Conservation (phyloP, 441 rosid genomes). For the Jatropha podagrica region DNA sequence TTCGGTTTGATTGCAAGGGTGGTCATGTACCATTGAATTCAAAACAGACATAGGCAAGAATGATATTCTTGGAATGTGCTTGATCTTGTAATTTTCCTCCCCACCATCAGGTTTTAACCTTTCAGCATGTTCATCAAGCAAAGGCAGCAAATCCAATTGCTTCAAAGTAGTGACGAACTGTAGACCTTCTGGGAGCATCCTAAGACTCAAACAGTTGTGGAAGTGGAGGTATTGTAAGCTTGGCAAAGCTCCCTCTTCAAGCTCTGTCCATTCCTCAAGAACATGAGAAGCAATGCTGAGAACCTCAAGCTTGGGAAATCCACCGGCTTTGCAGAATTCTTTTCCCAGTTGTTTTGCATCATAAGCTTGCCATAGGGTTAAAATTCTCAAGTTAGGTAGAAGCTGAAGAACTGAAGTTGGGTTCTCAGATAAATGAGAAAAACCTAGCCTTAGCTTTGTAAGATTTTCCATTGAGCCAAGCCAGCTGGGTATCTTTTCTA, state of each 20-base stretch:
- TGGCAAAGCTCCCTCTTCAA: conserved; percentile 47
- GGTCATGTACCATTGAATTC: conserved; percentile 5
- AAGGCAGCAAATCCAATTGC: conserved; percentile 34
- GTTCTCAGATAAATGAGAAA: conserved; percentile 37
- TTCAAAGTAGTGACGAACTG: conserved; percentile 40
- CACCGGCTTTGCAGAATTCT: conserved; percentile 42
- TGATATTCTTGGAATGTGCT: conserved; percentile 29
- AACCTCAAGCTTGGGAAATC: conserved; percentile 43
- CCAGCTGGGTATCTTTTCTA: conserved; percentile 35
- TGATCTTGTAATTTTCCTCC: conserved; percentile 41
- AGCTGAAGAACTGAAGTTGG: conserved; percentile 37
- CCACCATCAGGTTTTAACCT: conserved; percentile 43
- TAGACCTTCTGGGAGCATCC: conserved; percentile 47
- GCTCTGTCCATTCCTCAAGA: conserved; percentile 43
- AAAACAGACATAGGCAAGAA: conserved; percentile 29
- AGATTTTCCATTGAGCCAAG: conserved; percentile 35
- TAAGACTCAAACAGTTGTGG: conserved; percentile 33
- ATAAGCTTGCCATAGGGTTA: conserved; percentile 38
- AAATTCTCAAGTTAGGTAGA: conserved; percentile 36
- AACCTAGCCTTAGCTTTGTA: conserved; percentile 33
- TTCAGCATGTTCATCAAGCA: conserved; percentile 38
- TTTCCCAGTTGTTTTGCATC: conserved; percentile 36
- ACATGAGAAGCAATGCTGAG: conserved; percentile 36
- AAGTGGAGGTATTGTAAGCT: conserved; percentile 36
- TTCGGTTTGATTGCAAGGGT: conserved; percentile 9